Base-by-base conservation (phyloP, 345 rosid species). In the Populus deltoides region DNA sequence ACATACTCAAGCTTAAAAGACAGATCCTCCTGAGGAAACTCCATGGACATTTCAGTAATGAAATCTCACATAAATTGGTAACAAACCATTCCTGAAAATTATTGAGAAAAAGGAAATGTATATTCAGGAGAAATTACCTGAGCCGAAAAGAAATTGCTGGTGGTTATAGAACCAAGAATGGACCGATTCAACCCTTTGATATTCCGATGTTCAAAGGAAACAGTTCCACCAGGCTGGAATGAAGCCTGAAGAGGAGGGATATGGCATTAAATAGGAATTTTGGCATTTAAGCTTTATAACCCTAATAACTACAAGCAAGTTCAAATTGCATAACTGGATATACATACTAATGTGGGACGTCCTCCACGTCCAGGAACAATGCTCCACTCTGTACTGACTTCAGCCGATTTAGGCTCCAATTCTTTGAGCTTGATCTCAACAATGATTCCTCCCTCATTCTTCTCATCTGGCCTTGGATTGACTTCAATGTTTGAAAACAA, bases 291-390 rank as follows among this genome's bases (percentile, higher is more conserved):
- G 18, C 33, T 66, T 45, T 25, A 59, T 18, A 39, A 67, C 16
- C 35, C 67, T 36, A 17, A 15, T 27, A 39, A 20, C 53, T 22
- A 27, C 31, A 39, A 35, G 27, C 29, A 68, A 16, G 5, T 33
- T 33, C 73, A 53, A 62, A n/a, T 9, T 47, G 47, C 51, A 74
- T 2, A 49, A 25, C 43, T 25, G n/a, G 16, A 72, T 12, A 73
- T 75, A 68, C 74, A 82, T 86, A 97, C 99, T 88, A 97, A 77
- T 22, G 98, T 89, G 51, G 98, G 97, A 70, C 94, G 90, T 70
- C 99, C 99, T 85, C 99, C 98, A 27, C 90, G 97, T 70, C 98
- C 99, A 81, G 99, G 98, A 80, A 97, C 97, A 83, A 97, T 91
- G 84, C 94, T 97, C 99, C 99, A 97, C 75, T 97, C 99, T 0